Evolutionary conservation across 129 eudicot genomes (phyloP), one percentile per base, ranked within the genome.

Genomic region (Helianthus tuberosus): DNA sequence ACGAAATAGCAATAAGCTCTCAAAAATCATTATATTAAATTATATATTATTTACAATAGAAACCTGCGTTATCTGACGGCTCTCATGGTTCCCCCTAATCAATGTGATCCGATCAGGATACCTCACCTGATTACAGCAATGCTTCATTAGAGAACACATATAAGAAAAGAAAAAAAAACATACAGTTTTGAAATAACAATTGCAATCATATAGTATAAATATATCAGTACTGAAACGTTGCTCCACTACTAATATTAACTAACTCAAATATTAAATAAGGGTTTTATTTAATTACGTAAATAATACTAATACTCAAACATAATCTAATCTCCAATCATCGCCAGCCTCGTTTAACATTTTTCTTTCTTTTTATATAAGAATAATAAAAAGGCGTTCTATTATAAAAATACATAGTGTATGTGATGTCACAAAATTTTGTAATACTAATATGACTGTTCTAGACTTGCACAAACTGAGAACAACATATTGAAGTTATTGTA

Each of bases 1-100:
- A 81, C 2, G 49, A 50, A 77, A 79, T 59, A 68, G 3, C 0
- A 54, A 76, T 77, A 71, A 82, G 63, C 75, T 49, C 49, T 62
- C 39, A 58, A 66, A 27, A 66, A 20, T 43, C 61, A 61, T 53
- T 20, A 64, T 9, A 53, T 51, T 5, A 62, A 53, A 14, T n/a
- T 11, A 11, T 11, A 29, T 32, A 70, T 71, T 13, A 47, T 66
- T 49, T 25, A 67, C 25, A 64, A 70, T 16, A 70, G 6, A 46
- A 51, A 93, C 98, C 97, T 94, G 98, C 65, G 98, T 93, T 69
- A 93, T 93, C 78, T 90, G 98, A 27, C 98, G 96, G 84, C 98
- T 93, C 87, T 93, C 98, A 64, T 94, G 98, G 87, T 94, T 94
- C 13, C 98, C 98, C 81, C 98, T 83, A 55, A 94, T 91, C 52